Conservation (phyloP, 2,329 filamentous ascomycete genomes). For the Penicillium vulpinum region DNA sequence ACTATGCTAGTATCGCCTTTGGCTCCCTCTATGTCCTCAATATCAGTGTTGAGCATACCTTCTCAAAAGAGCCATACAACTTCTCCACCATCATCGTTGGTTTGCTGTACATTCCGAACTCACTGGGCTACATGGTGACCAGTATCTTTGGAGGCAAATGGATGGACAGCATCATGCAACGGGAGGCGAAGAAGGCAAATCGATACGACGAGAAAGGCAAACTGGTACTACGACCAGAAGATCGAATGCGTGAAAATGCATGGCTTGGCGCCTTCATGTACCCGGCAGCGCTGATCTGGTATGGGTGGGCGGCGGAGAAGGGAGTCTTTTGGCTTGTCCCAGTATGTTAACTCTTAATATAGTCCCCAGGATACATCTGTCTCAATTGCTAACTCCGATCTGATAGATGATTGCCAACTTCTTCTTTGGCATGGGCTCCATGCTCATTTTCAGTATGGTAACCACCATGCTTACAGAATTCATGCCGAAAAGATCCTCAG, state of each 20-base stretch:
- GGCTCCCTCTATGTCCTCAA: slow-evolving; percentile 75
- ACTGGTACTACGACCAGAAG: slow-evolving; percentile 71
- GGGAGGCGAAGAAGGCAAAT: slow-evolving; percentile 69
- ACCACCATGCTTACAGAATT: slow-evolving; percentile 88
- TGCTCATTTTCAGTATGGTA: slow-evolving; percentile 72
- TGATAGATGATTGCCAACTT: slow-evolving; percentile 62
- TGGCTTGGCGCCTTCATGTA: slow-evolving; percentile 73
- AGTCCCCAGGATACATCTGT: not conserved
- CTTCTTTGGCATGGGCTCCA: slow-evolving; percentile 73
- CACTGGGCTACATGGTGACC: slow-evolving; percentile 69
- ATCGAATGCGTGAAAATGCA: slow-evolving; percentile 79
- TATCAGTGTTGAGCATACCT: slow-evolving; percentile 71
- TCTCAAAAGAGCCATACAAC: slow-evolving; percentile 65
- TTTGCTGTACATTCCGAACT: slow-evolving; percentile 73
- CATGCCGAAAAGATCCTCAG: slow-evolving; percentile 68
- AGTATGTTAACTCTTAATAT: slow-evolving; percentile 33
- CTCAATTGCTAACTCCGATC: slow-evolving; percentile 2
- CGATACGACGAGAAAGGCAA: slow-evolving; percentile 67
- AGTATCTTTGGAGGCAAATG: slow-evolving; percentile 71
- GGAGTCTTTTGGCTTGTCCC: slow-evolving; percentile 64
- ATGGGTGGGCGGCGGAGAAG: slow-evolving; percentile 71
- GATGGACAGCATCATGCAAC: slow-evolving; percentile 79
- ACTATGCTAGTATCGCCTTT: slow-evolving; percentile 73
- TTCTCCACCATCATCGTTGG: slow-evolving; percentile 70
- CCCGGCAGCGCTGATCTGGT: slow-evolving; percentile 69